phyloP scores from a whole-genome alignment of 2,329 filamentous ascomycete species.

The Botrytis aclada region DNA sequence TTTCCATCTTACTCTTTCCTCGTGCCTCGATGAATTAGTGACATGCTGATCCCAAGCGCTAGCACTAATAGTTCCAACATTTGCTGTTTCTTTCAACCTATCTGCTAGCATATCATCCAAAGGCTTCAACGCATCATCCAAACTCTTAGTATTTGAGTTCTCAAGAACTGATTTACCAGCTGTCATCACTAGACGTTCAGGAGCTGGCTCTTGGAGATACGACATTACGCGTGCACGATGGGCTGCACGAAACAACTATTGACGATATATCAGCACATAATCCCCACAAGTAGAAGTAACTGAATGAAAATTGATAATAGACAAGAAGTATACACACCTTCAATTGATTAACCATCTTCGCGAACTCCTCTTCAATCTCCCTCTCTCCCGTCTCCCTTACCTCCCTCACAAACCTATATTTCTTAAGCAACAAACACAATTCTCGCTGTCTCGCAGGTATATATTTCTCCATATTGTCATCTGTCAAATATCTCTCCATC shows the following conservation, averaged over 20 bases:
- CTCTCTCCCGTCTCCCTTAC: neutral
- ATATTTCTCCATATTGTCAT: neutral
- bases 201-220: slow-evolving; percentile 13
- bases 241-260: slow-evolving; percentile 10
- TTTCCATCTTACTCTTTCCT: neutral
- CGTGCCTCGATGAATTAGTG: neutral
- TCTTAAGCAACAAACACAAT: neutral
- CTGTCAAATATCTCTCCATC: neutral
- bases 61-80: neutral
- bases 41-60: neutral
- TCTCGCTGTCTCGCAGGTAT: neutral
- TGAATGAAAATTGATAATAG: neutral
- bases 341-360: slow-evolving; percentile 9
- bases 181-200: slow-evolving; percentile 13
- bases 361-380: neutral
- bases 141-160: neutral
- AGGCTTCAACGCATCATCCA: slow-evolving; percentile 5
- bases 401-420: neutral
- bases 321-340: neutral
- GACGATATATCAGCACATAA: neutral
- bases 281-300: no score
- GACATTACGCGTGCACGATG: slow-evolving; percentile 18
- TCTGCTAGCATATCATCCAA: slow-evolving; percentile 14
- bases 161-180: slow-evolving; percentile 13
- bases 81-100: neutral